A percentile compares a stretch with the other conserved stretches of the same genome.
Evolutionary conservation across 495 filamentous ascomycete genomes (phyloP).

Genomic region (Penicillium robsamsonii): DNA sequence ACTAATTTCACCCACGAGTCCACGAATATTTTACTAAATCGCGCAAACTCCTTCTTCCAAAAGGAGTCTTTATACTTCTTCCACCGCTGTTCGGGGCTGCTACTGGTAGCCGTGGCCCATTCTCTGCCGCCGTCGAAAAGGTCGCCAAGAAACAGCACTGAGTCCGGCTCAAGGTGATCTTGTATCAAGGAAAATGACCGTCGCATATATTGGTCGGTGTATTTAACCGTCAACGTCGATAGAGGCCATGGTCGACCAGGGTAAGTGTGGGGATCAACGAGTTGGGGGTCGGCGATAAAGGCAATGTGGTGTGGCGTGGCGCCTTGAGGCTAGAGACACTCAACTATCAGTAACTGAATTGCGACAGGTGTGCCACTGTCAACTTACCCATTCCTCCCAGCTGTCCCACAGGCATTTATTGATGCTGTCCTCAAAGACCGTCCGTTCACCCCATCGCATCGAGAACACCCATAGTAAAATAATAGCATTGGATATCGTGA

Average conservation of each 20-base stretch:
- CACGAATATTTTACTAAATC: conserved; percentile 78
- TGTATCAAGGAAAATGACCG: conserved; percentile 75
- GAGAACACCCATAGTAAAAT: conserved; percentile 72
- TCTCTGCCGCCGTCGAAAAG: conserved; percentile 96
- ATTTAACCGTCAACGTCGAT: conserved; percentile 69
- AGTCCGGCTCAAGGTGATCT: conserved; percentile 68
- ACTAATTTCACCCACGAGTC: conserved; percentile 56
- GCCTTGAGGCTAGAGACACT: conserved; percentile 57
- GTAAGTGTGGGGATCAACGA: conserved; percentile 96
- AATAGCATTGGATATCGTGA: conserved; percentile 64
- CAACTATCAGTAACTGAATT: conserved; percentile 13
- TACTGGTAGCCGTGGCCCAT: conserved; percentile 71
- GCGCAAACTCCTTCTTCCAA: conserved; percentile 78
- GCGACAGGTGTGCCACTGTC: not conserved
- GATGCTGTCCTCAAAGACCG: conserved; percentile 65
- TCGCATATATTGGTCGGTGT: conserved; percentile 86
- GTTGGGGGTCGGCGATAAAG: conserved; percentile 93
- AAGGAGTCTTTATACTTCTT: conserved; percentile 71
- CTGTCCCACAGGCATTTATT: conserved; percentile 73
- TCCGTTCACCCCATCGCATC: conserved; percentile 85
- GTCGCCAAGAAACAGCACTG: conserved; percentile 87
- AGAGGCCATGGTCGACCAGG: conserved; percentile 90
- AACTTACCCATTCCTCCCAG: conserved; percentile 91
- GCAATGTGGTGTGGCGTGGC: conserved; percentile 82
- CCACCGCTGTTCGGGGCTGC: conserved; percentile 69